Base-by-base conservation (phyloP, 2,329 filamentous ascomycete genomes). In the Tolypocladium tundrense region DNA sequence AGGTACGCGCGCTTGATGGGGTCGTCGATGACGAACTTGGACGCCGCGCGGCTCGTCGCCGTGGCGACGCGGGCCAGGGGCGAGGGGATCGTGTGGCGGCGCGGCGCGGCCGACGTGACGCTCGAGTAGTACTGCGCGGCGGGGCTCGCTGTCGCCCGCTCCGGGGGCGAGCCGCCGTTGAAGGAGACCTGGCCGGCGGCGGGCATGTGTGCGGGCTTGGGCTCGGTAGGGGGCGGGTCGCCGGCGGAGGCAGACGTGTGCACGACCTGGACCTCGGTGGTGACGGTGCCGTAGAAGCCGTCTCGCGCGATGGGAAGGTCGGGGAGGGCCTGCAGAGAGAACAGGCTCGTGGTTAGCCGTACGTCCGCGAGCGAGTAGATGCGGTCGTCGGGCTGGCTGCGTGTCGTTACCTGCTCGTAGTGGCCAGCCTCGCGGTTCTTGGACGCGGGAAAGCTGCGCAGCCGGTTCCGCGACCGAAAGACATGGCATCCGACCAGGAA, bases 1-100 rank as follows among this genome's bases (percentile, higher is more conserved):
- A 85, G 73, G 64, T 85, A 85, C 11, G 82, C 81, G 5, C 83
- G 72, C 72, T 85, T 85, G 62, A 85, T 75, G 1, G 81, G 80
- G 67, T 85, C 82, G 62, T 70, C 68, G 42, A 74, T 64, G 51
- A 68, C 63, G 55, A 74, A 74, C 55, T 70, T 73, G 59, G 61
- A 61, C 1, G 66, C 56, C 2, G 64, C 78, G 71, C 64, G 73
- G 68, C 57, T 66, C 21, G 61, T 60, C 19, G 61, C 58, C 21
- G 61, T 51, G 11, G 60, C 56, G 42, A 66, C 56, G 33, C 65
- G 61, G 13, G 62, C 39, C 19, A 56, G 24, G 3, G 57, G 39
- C 6, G 57, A 55, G 39, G 13, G 64, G 40, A 60, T 31, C 8
- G n/a, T 33, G 14, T 35, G 54, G 27, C 43, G 58, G 4, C 53